A percentile compares a stretch with the other conserved stretches of the same genome.
Evolutionary conservation across 768 basidiomycete species (phyloP).

Genomic region (Austroboletus eburneus): DNA sequence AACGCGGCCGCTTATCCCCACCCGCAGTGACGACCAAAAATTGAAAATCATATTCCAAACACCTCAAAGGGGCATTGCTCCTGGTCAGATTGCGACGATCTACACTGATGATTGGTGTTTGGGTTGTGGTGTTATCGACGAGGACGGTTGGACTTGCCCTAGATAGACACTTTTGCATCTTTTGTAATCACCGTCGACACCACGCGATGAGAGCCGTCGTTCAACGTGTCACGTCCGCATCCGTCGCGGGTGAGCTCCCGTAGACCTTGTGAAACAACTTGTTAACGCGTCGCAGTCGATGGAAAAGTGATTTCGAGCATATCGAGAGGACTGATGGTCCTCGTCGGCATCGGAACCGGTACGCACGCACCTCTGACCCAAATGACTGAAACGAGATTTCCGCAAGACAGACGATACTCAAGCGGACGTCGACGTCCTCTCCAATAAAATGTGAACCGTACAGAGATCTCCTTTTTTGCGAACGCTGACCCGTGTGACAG

Average conservation of each 20-base stretch:
- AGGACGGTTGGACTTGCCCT: conserved; percentile 14
- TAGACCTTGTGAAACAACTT: not conserved
- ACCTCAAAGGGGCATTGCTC: conserved; percentile 64
- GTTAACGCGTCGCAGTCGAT: conserved; percentile 54
- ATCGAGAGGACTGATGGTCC: conserved; percentile 80
- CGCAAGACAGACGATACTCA: conserved; percentile 70
- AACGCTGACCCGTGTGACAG: conserved; percentile 35
- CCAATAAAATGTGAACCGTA: conserved; percentile 75
- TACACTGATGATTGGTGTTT: conserved; percentile 78
- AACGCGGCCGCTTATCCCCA: conserved; percentile 3
- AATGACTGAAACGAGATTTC: conserved; percentile 4
- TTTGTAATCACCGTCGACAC: not conserved
- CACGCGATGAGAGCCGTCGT: conserved; percentile 80
- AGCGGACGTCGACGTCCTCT: conserved; percentile 63
- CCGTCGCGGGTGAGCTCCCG: conserved; percentile 62
- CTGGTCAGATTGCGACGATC: conserved; percentile 76
- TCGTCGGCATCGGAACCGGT: conserved; percentile 87
- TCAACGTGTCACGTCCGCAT: conserved; percentile 79
- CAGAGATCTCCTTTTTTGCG: not conserved
- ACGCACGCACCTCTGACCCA: conserved; percentile 18
- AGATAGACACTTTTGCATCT: too few relatives aligned
- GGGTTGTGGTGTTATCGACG: conserved; percentile 70
- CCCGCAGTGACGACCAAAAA: conserved; percentile 21
- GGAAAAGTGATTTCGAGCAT: conserved; percentile 77
- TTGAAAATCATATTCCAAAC: conserved; percentile 48